A percentile compares a stretch with the other conserved stretches of the same genome.
Conservation (phyloP, 805 yeast genomes). For the Metschnikowia gelsemii region DNA sequence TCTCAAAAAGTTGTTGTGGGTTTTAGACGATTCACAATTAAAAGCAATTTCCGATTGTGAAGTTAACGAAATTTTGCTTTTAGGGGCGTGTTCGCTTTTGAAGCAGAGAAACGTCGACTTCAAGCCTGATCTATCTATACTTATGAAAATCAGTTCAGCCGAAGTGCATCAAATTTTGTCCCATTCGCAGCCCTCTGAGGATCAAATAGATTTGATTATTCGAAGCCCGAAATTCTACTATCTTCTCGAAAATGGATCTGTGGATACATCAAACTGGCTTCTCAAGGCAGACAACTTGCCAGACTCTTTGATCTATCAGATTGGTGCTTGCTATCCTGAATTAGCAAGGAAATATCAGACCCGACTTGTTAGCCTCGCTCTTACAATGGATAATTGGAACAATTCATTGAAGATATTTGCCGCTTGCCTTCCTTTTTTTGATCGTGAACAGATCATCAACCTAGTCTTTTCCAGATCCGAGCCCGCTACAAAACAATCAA, state of each 20-base stretch:
- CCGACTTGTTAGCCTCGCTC: slow-evolving; percentile 17
- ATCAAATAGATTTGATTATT: slow-evolving; percentile 11
- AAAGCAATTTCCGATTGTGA: slow-evolving; percentile 8
- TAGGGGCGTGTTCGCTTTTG: slow-evolving; percentile 9
- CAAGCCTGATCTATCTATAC: slow-evolving; percentile 10
- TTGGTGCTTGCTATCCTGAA: slow-evolving; percentile 14
- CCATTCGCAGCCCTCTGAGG: slow-evolving; percentile 4
- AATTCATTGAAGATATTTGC: slow-evolving; percentile 22
- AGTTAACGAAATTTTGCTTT: slow-evolving; percentile 7
- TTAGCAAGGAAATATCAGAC: slow-evolving; percentile 12
- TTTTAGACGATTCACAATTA: slow-evolving; percentile 25
- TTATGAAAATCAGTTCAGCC: slow-evolving; percentile 10
- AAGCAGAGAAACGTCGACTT: slow-evolving; percentile 7
- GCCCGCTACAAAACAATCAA: slow-evolving; percentile 29
- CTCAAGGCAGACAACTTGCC: slow-evolving; percentile 3
- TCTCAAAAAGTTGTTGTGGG: slow-evolving; percentile 27
- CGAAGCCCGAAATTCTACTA: slow-evolving; percentile 8
- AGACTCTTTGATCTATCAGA: slow-evolving; percentile 17
- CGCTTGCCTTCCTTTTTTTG: slow-evolving; percentile 11
- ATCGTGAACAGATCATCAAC: slow-evolving; percentile 16
- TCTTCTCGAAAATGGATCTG: slow-evolving; percentile 12
- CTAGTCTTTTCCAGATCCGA: slow-evolving; percentile 25
- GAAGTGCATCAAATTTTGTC: slow-evolving; percentile 12
- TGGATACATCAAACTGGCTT: slow-evolving; percentile 5
- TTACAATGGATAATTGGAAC: slow-evolving; percentile 20